Conservation (phyloP, 768 basidiomycete species). For the Suillus lakei region DNA sequence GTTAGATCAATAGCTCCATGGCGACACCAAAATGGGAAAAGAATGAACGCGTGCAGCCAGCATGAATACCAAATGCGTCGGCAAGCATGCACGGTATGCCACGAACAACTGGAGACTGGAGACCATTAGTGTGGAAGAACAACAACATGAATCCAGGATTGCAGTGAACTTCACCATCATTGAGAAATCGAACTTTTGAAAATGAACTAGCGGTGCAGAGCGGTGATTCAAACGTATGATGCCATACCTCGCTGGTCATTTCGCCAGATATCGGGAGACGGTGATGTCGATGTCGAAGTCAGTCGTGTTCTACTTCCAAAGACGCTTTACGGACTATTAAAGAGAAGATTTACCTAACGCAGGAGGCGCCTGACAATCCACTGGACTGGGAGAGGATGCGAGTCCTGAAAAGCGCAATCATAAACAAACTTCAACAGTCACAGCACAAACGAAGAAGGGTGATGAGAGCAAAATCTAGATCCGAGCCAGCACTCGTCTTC, state of each 20-base stretch:
- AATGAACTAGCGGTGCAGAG: background rate
- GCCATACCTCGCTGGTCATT: background rate
- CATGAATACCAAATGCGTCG: background rate
- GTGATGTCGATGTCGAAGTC: background rate
- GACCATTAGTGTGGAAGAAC: background rate
- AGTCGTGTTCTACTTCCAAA: background rate
- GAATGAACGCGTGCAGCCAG: background rate
- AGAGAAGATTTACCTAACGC: background rate
- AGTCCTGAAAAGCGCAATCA: background rate
- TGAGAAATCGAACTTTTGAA: background rate
- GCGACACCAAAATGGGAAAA: background rate
- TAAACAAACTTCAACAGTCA: background rate
- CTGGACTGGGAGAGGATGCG: background rate
- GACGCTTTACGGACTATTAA: background rate
- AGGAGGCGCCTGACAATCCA: background rate
- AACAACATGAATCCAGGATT: background rate
- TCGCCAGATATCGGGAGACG: background rate
- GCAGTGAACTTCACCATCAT: background rate
- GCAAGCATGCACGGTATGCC: background rate
- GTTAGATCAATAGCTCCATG: slow-evolving; percentile 6
- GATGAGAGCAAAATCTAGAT: no score
- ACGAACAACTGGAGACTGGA: background rate
- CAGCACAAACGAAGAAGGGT: background rate
- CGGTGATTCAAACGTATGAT: background rate
- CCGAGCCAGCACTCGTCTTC: no score